Conservation (phyloP, 2,329 filamentous ascomycete genomes). For the Ascochyta fabae region DNA sequence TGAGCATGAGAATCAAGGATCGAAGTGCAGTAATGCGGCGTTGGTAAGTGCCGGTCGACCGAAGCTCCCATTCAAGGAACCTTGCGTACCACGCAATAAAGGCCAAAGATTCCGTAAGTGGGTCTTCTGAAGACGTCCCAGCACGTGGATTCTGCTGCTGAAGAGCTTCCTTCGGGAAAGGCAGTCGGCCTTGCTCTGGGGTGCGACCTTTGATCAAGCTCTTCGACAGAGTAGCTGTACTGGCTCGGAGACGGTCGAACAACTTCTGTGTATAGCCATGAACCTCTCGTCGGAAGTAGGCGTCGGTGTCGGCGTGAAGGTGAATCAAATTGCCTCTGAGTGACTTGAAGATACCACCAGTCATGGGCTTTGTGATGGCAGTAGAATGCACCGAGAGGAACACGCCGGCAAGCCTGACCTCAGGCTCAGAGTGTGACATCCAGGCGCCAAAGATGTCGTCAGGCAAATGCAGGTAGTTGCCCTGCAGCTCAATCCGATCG, state of each 20-base stretch:
- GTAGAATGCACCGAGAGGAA: slow-evolving; percentile 80
- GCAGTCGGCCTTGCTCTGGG: slow-evolving; percentile 15
- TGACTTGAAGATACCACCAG: slow-evolving; percentile 64
- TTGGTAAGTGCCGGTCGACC: slow-evolving; percentile 85
- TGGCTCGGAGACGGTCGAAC: slow-evolving; percentile 68
- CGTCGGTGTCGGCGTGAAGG: slow-evolving; percentile 83
- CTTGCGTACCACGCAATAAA: slow-evolving; percentile 78
- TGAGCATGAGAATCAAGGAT: slow-evolving; percentile 70
- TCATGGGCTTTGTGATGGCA: slow-evolving; percentile 76
- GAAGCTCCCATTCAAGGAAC: slow-evolving; percentile 76
- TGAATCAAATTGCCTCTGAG: slow-evolving; percentile 71
- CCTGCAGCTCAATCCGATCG: slow-evolving; percentile 33
- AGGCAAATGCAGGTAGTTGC: slow-evolving; percentile 60
- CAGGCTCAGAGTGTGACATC: slow-evolving; percentile 45
- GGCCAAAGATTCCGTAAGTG: slow-evolving; percentile 59
- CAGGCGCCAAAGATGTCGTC: slow-evolving; percentile 52
- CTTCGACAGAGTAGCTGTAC: slow-evolving; percentile 42
- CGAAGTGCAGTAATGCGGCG: slow-evolving; percentile 83
- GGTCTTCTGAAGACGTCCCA: slow-evolving; percentile 13
- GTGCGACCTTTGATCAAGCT: slow-evolving; percentile 13
- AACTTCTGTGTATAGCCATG: slow-evolving; percentile 77
- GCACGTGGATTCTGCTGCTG: background rate
- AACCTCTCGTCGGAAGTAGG: slow-evolving; percentile 83
- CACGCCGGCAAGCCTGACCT: slow-evolving; percentile 78
- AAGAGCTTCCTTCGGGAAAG: slow-evolving; percentile 25